These are phyloP conservation scores for Penicillium coprophilum DNA, from an alignment of 495 filamentous ascomycete species.

Conservation along the genomic window DNA sequence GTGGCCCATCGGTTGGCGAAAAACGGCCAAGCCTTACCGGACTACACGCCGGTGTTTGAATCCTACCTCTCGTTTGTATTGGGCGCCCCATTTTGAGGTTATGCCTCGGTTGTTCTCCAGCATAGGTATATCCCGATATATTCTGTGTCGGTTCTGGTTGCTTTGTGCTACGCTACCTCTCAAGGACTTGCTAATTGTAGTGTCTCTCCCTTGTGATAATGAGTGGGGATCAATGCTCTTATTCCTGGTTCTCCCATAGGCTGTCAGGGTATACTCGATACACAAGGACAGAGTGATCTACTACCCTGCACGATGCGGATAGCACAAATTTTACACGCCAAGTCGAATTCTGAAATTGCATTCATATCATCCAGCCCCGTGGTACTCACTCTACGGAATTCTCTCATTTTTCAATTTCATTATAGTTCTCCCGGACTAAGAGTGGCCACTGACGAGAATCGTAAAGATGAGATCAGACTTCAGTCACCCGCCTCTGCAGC, in stretches of 20 bases:
- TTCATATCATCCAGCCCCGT: background rate
- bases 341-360: background rate
- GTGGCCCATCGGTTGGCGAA: slow-evolving; percentile 5
- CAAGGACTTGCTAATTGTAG: background rate
- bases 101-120: background rate
- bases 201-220: background rate
- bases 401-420: background rate
- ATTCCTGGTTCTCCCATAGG: slow-evolving; percentile 3
- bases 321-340: background rate
- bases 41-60: slow-evolving; percentile 10
- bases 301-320: background rate
- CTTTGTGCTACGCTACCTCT: background rate
- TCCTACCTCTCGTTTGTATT: background rate
- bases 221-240: background rate
- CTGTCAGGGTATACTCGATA: background rate
- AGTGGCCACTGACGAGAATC: slow-evolving; percentile 2
- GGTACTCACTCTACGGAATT: background rate
- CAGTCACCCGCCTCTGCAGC: slow-evolving; percentile 3
- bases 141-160: background rate
- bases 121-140: background rate
- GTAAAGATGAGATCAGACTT: slow-evolving; percentile 10
- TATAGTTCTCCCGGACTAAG: background rate
- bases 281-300: background rate
- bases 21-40: slow-evolving; percentile 14
- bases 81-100: background rate